phyloP scores from a whole-genome alignment of 2,329 filamentous ascomycete species.

The Talaromyces atroroseus region DNA sequence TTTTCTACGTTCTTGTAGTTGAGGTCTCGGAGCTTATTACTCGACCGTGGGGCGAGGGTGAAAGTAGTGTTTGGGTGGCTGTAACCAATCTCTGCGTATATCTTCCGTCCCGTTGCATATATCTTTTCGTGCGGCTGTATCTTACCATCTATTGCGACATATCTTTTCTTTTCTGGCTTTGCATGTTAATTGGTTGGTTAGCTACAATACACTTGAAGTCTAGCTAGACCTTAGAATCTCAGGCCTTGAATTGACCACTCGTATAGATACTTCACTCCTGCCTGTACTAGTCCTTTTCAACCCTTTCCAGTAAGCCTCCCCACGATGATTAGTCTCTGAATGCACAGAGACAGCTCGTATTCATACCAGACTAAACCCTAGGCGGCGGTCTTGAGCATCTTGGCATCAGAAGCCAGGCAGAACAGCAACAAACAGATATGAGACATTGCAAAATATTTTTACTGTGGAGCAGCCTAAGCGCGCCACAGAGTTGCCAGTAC shows the following conservation, averaged over 20 bases:
- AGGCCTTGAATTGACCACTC: too few relatives aligned
- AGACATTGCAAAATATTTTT: not conserved
- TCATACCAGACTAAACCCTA: too few relatives aligned
- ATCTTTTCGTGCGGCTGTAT: not conserved
- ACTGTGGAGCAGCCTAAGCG: not conserved
- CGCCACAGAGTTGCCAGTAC: not conserved
- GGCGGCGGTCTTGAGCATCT: not conserved
- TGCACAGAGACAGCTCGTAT: too few relatives aligned
- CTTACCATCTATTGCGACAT: not conserved
- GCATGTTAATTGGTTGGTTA: not conserved
- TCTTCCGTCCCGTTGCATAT: not conserved
- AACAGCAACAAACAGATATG: not conserved
- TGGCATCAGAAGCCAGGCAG: not conserved
- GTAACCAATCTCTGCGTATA: not conserved
- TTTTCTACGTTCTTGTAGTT: not conserved
- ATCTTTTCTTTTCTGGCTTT: not conserved
- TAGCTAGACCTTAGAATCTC: too few relatives aligned
- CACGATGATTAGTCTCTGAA: too few relatives aligned
- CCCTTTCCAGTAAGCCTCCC: too few relatives aligned
- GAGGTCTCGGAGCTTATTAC: not conserved
- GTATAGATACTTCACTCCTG: too few relatives aligned
- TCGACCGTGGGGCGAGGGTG: not conserved
- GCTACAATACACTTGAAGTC: not conserved
- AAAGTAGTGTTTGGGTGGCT: not conserved
- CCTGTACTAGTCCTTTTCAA: too few relatives aligned